Conservation (phyloP, 345 rosid species). For the Eucalyptus tenuipes region DNA sequence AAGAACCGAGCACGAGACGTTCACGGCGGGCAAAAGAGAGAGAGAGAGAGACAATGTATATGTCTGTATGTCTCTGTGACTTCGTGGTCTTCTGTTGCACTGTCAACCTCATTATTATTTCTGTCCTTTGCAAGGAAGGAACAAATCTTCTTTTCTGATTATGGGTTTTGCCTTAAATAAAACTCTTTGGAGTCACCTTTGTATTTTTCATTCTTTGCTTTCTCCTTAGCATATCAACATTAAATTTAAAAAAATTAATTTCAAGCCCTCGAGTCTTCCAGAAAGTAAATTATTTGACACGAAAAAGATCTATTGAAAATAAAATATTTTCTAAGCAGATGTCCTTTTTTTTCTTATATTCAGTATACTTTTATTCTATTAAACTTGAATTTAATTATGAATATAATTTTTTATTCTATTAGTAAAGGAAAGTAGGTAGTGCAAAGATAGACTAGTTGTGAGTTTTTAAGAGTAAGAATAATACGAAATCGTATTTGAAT, state of each 20-base stretch:
- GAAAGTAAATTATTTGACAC: background rate
- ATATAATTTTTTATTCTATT: background rate
- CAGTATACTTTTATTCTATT: background rate
- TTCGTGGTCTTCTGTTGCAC: background rate
- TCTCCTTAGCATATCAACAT: background rate
- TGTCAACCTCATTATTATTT: background rate
- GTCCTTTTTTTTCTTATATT: background rate
- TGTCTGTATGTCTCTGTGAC: background rate
- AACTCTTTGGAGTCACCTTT: background rate
- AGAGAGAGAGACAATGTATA: background rate
- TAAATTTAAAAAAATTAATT: background rate
- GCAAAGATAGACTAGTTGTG: background rate
- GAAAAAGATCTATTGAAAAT: background rate
- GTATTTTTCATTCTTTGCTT: background rate
- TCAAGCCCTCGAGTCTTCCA: background rate
- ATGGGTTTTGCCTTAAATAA: background rate
- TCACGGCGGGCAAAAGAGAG: background rate
- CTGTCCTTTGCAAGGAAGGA: background rate
- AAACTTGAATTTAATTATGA: background rate
- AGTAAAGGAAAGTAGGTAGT: background rate
- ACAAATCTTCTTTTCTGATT: background rate
- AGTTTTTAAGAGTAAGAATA: background rate
- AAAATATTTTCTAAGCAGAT: background rate
- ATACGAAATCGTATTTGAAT: background rate
- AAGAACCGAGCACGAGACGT: background rate